Evolutionary conservation across 2,329 filamentous ascomycete species (phyloP), one percentile per base, ranked within the genome.

Genomic region (Aspergillus tubingensis): DNA sequence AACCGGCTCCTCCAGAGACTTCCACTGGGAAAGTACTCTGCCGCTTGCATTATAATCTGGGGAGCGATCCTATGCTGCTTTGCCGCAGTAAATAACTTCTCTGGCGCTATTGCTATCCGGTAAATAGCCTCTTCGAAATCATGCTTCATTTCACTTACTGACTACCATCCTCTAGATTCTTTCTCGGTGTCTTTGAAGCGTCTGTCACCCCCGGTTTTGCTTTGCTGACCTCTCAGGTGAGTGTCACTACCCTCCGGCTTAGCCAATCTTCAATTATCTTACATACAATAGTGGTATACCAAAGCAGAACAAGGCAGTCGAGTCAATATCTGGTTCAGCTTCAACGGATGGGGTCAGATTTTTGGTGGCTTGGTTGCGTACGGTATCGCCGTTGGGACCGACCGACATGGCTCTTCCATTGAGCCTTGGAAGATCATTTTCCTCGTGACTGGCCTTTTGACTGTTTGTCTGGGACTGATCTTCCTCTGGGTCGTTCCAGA

Each of bases 171-270:
- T 21, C 5, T 50, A 65, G 63, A 0, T 87, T 90, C 70, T 85
- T 91, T 66, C 80, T 90, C 0, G 89, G 89, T 27, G 79, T 88
- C 0, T 89, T 88, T 58, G 89, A 91, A 70, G 80, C 86, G 0
- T 86, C 87, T 0, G 86, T 91, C 1, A 89, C 86, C 0, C 88
- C 88, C 0, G 87, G 87, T 0, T 90, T 90, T 66, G 84, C 86
- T 0, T 79, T 91, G 1, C 82, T 91, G 65, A 90, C 88, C 1
- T 85, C 81, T 3, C 86, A 78, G 67, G 76, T 76, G 61, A n/a
- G 68, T 64, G 8, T 25, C 2, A 15, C 23, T 8, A 36, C 8
- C 23, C 19, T 19, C 15, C 13, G 3, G 2, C 15, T 41, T 19
- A 54, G 50, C 54, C 19, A 36, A 5, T 1, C 21, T 3, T 38